These are phyloP conservation scores for Tuber magnatum DNA, from an alignment of 495 filamentous ascomycete species.

Conservation along the genomic window DNA sequence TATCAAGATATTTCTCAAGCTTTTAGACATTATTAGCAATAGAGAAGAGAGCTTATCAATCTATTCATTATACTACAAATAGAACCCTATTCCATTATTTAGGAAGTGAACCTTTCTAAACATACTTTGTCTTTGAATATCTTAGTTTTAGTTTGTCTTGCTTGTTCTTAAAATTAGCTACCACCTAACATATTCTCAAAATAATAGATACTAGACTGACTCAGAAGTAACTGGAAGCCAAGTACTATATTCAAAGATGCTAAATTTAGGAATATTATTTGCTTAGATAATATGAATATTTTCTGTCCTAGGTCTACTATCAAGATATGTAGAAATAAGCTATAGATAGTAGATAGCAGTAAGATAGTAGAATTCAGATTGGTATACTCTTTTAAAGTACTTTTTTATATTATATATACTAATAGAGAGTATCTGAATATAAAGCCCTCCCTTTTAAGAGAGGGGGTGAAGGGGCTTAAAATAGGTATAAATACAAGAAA, in stretches of 20 bases:
- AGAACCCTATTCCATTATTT: too few species aligned
- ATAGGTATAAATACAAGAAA: constrained; percentile 52
- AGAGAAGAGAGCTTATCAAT: too few species aligned
- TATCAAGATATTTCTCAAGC: too few species aligned
- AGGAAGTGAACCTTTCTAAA: too few species aligned
- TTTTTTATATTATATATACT: constrained; percentile 8
- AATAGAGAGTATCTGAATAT: constrained; percentile 44
- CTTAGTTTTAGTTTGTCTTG: too few species aligned
- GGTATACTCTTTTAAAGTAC: constrained; percentile 14
- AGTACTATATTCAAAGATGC: constrained; percentile 56
- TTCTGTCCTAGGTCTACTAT: constrained; percentile 28
- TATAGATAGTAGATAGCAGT: constrained; percentile 52
- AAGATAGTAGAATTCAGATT: constrained; percentile 35
- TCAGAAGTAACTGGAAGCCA: constrained; percentile 59
- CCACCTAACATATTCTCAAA: too few species aligned
- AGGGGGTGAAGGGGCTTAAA: constrained; percentile 63
- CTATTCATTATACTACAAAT: too few species aligned
- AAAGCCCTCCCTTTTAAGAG: constrained; percentile 59
- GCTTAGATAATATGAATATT: constrained; percentile 29
- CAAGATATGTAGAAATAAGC: constrained; percentile 45
- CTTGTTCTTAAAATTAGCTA: too few species aligned
- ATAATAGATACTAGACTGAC: constrained; percentile 69
- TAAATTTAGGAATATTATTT: constrained; percentile 27
- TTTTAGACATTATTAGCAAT: too few species aligned
- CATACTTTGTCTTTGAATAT: too few species aligned